A percentile compares a stretch with the other conserved stretches of the same genome.
Conservation (phyloP, 2,329 filamentous ascomycete species). For the Metarhizium anisopliae region DNA sequence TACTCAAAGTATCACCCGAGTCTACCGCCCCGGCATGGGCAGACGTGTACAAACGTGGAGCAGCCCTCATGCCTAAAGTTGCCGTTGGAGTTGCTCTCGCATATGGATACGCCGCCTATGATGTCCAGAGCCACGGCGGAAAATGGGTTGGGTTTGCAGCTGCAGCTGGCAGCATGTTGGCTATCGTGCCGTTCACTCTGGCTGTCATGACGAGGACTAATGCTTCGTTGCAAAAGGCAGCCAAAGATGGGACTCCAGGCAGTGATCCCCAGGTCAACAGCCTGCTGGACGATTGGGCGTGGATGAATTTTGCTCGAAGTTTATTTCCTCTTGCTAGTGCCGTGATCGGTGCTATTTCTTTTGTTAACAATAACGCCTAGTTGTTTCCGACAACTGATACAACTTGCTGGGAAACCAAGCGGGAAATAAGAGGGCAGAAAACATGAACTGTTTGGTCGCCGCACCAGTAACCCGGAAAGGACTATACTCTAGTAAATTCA, state of each 20-base stretch:
- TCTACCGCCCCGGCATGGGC: constrained; percentile 27
- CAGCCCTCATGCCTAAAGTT: constrained; percentile 27
- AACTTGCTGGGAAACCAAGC: too few species aligned
- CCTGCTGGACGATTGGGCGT: constrained; percentile 14
- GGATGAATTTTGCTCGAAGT: constrained; percentile 21
- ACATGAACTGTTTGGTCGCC: too few species aligned
- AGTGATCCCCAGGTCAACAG: constrained; percentile 9
- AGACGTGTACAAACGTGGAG: constrained; percentile 26
- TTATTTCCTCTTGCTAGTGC: constrained; percentile 23
- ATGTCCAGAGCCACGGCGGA: constrained; percentile 15
- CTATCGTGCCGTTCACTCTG: constrained; percentile 31
- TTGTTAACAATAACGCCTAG: constrained; percentile 6
- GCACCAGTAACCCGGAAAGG: too few species aligned
- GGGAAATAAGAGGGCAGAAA: too few species aligned
- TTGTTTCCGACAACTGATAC: background rate
- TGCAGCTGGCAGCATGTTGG: constrained; percentile 23
- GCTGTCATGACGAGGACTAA: constrained; percentile 29
- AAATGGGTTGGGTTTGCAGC: constrained; percentile 25
- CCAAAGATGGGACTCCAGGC: constrained; percentile 10
- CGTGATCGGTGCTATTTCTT: constrained; percentile 15
- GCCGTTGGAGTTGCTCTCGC: constrained; percentile 21
- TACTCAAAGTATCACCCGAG: constrained; percentile 18
- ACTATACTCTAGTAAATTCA: background rate
- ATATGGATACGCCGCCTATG: constrained; percentile 28
- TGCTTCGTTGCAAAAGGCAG: constrained; percentile 18